These are phyloP conservation scores for Betula pendula DNA, from an alignment of 306 rosid species.

Conservation along the genomic window DNA sequence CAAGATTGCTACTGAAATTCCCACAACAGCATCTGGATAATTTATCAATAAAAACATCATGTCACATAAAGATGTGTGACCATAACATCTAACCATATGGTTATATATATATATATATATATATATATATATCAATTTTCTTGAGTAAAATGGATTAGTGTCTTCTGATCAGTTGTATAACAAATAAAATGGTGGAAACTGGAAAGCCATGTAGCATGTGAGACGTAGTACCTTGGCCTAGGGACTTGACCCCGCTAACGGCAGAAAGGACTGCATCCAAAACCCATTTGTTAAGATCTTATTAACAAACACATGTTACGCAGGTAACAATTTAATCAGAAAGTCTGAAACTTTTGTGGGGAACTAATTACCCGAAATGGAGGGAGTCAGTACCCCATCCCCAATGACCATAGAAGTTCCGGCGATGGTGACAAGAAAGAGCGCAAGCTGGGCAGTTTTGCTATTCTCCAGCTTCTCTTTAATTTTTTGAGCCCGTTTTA, in stretches of 20 bases:
- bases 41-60: too few species aligned
- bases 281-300: background rate
- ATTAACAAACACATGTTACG: too few species aligned
- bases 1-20: conserved; percentile 50
- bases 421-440: conserved; percentile 48
- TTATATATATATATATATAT: too few species aligned
- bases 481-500: conserved; percentile 42
- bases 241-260: conserved; percentile 66
- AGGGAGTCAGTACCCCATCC: conserved; percentile 83
- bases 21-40: conserved; percentile 52
- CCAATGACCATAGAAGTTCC: conserved; percentile 86
- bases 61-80: too few species aligned
- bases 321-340: too few species aligned
- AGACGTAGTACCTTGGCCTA: conserved; percentile 52
- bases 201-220: too few species aligned
- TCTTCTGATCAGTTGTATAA: too few species aligned
- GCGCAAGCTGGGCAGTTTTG: conserved; percentile 31
- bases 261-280: conserved; percentile 64
- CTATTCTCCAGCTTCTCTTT: conserved; percentile 50
- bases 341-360: background rate
- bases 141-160: too few species aligned
- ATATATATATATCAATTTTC: too few species aligned
- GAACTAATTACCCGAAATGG: conserved; percentile 77
- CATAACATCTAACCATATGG: too few species aligned
- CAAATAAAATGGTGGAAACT: too few species aligned